These are phyloP conservation scores for Fraxinus paxiana DNA, from an alignment of 305 asterid genomes.

Conservation along the genomic window DNA sequence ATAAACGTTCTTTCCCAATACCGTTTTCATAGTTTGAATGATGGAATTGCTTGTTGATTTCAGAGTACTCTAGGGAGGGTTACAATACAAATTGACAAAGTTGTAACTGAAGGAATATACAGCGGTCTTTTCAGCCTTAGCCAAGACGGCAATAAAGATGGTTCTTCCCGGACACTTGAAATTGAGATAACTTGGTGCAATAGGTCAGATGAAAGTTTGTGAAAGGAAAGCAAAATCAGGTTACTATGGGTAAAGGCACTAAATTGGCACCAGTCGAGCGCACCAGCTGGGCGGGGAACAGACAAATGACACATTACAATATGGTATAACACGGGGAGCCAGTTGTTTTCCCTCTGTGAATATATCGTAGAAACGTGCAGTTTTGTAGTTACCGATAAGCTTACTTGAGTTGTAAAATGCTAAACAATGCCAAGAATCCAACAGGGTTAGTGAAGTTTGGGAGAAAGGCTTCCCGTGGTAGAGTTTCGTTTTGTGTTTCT, in stretches of 20 bases:
- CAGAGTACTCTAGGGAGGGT: conserved; percentile 74
- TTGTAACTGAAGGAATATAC: conserved; percentile 55
- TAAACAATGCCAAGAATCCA: conserved; percentile 16
- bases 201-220: conserved; percentile 31
- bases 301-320: background rate
- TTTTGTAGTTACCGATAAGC: conserved; percentile 17
- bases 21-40: conserved; percentile 16
- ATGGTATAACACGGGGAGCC: conserved; percentile 18
- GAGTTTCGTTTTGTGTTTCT: conserved; percentile 8
- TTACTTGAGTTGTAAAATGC: conserved; percentile 11
- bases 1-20: background rate
- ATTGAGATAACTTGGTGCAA: conserved; percentile 49
- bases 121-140: conserved; percentile 42
- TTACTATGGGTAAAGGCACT: conserved; percentile 7
- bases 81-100: conserved; percentile 71
- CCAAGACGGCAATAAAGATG: conserved; percentile 39
- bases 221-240: conserved; percentile 16
- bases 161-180: conserved; percentile 43
- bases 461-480: background rate
- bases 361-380: conserved; percentile 19
- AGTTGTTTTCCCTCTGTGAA: conserved; percentile 24
- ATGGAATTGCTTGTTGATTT: conserved; percentile 18
- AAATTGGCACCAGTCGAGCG: conserved; percentile 7
- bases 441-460: conserved; percentile 15
- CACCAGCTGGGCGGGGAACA: conserved; percentile 1